Evolutionary conservation across 306 rosid genomes (phyloP).

Genomic region (Pyrus pyrifolia): DNA sequence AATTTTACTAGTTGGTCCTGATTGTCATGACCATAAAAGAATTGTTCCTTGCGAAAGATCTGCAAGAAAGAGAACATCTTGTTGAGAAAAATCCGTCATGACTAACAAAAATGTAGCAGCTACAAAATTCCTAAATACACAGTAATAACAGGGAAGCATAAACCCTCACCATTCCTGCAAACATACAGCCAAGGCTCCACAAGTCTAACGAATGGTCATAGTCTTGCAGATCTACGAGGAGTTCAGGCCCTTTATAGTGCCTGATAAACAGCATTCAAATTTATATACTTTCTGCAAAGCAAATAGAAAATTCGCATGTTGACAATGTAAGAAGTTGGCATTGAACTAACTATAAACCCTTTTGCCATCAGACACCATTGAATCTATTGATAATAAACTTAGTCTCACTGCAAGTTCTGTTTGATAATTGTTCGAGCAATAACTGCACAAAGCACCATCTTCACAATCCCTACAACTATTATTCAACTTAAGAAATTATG

Average conservation of each 20-base stretch:
- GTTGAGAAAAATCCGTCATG: background rate
- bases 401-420: background rate
- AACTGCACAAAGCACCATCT: background rate
- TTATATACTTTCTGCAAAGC: background rate
- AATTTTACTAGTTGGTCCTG: constrained; percentile 44
- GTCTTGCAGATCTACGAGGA: constrained; percentile 42
- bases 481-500: background rate
- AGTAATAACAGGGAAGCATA: background rate
- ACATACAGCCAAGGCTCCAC: constrained; percentile 35
- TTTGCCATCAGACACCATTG: background rate
- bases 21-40: constrained; percentile 30
- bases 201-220: constrained; percentile 38
- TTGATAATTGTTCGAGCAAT: background rate
- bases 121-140: background rate
- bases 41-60: constrained; percentile 42
- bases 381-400: background rate
- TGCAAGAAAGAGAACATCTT: constrained; percentile 4
- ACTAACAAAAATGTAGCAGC: background rate
- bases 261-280: constrained; percentile 10
- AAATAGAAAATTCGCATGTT: background rate
- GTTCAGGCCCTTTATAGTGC: constrained; percentile 47
- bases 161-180: constrained; percentile 31
- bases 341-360: background rate
- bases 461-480: background rate
- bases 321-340: background rate